phyloP scores from a whole-genome alignment of 805 yeast genomes.

The Ogataea naganishii region DNA sequence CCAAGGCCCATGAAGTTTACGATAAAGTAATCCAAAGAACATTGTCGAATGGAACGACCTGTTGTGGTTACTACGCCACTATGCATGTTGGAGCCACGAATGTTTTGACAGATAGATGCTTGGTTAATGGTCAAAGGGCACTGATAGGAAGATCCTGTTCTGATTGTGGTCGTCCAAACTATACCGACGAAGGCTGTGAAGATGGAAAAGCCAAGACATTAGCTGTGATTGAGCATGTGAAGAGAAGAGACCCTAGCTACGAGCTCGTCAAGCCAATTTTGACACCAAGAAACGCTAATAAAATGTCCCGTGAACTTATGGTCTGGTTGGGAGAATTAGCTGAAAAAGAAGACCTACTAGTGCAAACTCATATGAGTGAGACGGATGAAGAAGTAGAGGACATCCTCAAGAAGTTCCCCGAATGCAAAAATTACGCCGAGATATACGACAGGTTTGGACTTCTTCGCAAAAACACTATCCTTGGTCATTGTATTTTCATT shows the following conservation, averaged over 20 bases:
- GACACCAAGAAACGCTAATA: constrained; percentile 93
- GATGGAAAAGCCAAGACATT: constrained; percentile 47
- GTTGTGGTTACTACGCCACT: constrained; percentile 88
- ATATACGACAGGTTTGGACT: constrained; percentile 64
- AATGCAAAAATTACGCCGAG: constrained; percentile 56
- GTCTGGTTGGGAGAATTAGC: constrained; percentile 53
- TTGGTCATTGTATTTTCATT: constrained; percentile 87
- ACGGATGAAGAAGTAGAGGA: constrained; percentile 66
- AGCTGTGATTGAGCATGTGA: constrained; percentile 49
- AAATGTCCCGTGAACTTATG: constrained; percentile 62
- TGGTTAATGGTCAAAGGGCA: constrained; percentile 72
- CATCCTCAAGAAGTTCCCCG: constrained; percentile 69
- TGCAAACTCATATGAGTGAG: constrained; percentile 91
- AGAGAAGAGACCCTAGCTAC: constrained; percentile 40
- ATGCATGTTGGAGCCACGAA: constrained; percentile 72
- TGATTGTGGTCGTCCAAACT: constrained; percentile 76
- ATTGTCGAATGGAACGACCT: constrained; percentile 76
- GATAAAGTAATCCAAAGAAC: constrained; percentile 61
- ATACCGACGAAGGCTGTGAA: constrained; percentile 48
- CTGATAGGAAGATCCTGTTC: constrained; percentile 91
- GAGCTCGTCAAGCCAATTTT: constrained; percentile 61
- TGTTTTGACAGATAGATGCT: constrained; percentile 63
- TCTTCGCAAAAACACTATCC: constrained; percentile 55
- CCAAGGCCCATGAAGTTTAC: constrained; percentile 56
- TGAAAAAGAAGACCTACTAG: constrained; percentile 42